A percentile compares a stretch with the other conserved stretches of the same genome.
Evolutionary conservation across 176 grass and related monocot genomes (phyloP).

Genomic region (Aegilops tauschii): DNA sequence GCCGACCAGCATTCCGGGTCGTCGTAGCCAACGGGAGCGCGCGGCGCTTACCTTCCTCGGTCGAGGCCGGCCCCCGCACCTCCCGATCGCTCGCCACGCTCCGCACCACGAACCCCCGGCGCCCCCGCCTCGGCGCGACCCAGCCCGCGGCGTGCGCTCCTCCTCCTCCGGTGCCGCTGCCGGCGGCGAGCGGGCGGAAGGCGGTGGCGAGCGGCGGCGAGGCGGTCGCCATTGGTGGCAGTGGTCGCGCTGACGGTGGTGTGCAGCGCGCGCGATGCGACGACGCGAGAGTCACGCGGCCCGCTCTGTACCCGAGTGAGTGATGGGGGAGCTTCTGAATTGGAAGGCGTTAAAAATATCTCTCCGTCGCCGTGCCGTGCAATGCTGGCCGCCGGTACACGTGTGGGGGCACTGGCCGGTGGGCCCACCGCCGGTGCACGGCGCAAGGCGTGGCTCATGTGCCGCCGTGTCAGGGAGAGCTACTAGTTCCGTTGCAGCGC

Average conservation of each 20-base stretch:
- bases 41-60: slow-evolving; percentile 48
- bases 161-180: background rate
- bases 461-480: background rate
- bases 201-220: slow-evolving; percentile 40
- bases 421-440: background rate
- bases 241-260: background rate
- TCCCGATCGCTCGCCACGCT: slow-evolving; percentile 70
- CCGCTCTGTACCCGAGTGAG: background rate
- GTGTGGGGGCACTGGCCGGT: background rate
- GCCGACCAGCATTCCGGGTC: background rate
- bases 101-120: slow-evolving; percentile 24
- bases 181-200: slow-evolving; percentile 24
- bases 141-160: background rate
- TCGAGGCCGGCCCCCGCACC: slow-evolving; percentile 37
- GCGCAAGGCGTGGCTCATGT: slow-evolving; percentile 19
- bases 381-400: background rate
- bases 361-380: slow-evolving; percentile 11
- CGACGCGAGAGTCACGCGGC: background rate
- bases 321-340: slow-evolving; percentile 1
- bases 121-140: background rate
- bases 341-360: slow-evolving; percentile 36
- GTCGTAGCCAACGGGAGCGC: background rate
- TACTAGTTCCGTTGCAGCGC: background rate
- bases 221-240: slow-evolving; percentile 45
- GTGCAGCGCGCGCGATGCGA: slow-evolving; percentile 6